Evolutionary conservation across 768 basidiomycete genomes (phyloP).

Genomic region (Epithele typhae): DNA sequence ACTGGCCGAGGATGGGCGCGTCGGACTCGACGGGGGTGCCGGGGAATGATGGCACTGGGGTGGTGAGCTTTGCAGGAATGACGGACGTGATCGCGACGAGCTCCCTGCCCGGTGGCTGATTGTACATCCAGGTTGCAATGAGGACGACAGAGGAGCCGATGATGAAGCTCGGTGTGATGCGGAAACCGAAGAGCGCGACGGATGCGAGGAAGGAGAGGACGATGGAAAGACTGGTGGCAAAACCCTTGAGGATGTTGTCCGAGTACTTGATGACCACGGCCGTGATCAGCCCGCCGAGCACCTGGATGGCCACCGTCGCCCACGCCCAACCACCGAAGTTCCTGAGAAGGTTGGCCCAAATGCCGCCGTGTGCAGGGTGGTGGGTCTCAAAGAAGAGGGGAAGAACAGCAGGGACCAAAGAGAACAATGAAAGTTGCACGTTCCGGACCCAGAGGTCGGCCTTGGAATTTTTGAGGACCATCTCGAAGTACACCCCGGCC

Average conservation of each 20-base stretch:
- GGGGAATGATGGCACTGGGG: conserved; percentile 29
- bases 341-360: conserved; percentile 47
- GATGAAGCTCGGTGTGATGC: conserved; percentile 82
- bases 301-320: conserved; percentile 87
- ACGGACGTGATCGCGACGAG: conserved; percentile 29
- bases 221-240: conserved; percentile 92
- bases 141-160: conserved; percentile 85
- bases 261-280: conserved; percentile 97
- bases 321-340: conserved; percentile 95
- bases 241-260: conserved; percentile 95
- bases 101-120: conserved; percentile 56
- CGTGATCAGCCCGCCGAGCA: conserved; percentile 89
- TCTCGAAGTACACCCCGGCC: conserved; percentile 92
- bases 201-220: conserved; percentile 93
- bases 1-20: conserved; percentile 59
- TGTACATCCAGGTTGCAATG: conserved; percentile 92
- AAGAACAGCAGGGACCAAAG: conserved; percentile 81
- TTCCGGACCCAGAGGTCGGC: conserved; percentile 90
- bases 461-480: conserved; percentile 81
- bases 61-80: conserved; percentile 28
- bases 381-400: conserved; percentile 60
- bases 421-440: conserved; percentile 85
- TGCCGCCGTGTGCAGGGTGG: conserved; percentile 22
- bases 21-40: conserved; percentile 43
- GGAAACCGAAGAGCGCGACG: conserved; percentile 86